Percentiles rank a stretch among this genome's conserved stretches.
Evolutionary conservation across 2,329 filamentous ascomycete species (phyloP).

Genomic region (Aspergillus sp.): DNA sequence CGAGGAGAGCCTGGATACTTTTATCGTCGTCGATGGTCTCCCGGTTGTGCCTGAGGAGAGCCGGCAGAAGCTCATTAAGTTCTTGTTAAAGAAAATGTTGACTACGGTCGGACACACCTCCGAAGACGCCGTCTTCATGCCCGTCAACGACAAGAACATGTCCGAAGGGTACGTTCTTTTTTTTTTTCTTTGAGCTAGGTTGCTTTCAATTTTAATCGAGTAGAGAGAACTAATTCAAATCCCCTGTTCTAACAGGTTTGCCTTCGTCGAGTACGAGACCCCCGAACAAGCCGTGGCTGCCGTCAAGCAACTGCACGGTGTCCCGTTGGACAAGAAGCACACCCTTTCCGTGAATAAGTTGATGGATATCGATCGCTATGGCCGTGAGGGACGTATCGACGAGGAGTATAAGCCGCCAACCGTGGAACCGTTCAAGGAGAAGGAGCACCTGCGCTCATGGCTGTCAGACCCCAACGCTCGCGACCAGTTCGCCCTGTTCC

Average conservation of each 20-base stretch:
- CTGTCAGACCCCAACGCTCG: conserved; percentile 79
- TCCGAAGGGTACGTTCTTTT: conserved; percentile 63
- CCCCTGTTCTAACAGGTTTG: conserved; percentile 55
- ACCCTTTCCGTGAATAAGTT: conserved; percentile 94
- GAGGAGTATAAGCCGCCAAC: conserved; percentile 79
- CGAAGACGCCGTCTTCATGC: conserved; percentile 90
- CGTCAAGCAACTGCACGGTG: conserved; percentile 76
- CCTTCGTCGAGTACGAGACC: conserved; percentile 93
- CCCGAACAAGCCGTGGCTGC: conserved; percentile 82
- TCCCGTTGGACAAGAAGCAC: conserved; percentile 93
- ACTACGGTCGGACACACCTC: conserved; percentile 74
- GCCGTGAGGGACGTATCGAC: conserved; percentile 84
- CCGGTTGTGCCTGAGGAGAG: conserved; percentile 82
- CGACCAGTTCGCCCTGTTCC: conserved; percentile 94
- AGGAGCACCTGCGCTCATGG: conserved; percentile 93
- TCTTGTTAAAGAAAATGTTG: conserved; percentile 78
- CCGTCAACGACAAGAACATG: conserved; percentile 75
- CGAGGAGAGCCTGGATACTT: conserved; percentile 91
- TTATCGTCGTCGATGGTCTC: conserved; percentile 91
- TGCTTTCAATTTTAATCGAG: not conserved
- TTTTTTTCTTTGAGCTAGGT: not conserved
- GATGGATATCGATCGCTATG: conserved; percentile 94
- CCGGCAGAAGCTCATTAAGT: conserved; percentile 91
- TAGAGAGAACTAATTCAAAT: conserved; percentile 6
- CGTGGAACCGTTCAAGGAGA: conserved; percentile 77